Percentiles rank a stretch among this genome's conserved stretches.
phyloP scores from a whole-genome alignment of 169 alveolate species.

The Eimeria necatrix region DNA sequence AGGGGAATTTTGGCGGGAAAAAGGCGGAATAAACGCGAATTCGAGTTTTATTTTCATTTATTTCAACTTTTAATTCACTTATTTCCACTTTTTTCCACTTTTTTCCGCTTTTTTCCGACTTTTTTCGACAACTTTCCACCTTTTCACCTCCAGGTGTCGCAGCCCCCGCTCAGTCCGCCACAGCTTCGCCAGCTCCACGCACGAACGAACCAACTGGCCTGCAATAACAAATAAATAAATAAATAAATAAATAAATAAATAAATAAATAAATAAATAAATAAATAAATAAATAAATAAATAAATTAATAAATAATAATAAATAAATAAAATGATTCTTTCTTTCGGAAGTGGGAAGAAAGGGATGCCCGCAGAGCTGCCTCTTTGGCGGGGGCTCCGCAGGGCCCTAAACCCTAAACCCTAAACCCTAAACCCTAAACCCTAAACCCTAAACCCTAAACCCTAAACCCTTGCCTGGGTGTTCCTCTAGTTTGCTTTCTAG shows the following conservation, averaged over 20 bases:
- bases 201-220: constrained; percentile 90
- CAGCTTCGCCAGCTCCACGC: constrained; percentile 90
- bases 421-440: constrained; percentile 32
- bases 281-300: too few relatives aligned
- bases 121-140: too few relatives aligned
- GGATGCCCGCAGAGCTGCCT: background rate
- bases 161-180: constrained; percentile 91
- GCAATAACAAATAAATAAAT: too few relatives aligned
- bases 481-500: constrained; percentile 90
- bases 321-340: too few relatives aligned
- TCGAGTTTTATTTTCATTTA: background rate
- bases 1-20: background rate
- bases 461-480: constrained; percentile 89
- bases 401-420: constrained; percentile 20
- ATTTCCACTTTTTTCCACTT: too few relatives aligned
- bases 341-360: background rate
- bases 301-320: too few relatives aligned
- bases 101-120: too few relatives aligned
- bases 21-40: background rate
- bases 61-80: too few relatives aligned
- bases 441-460: too few relatives aligned
- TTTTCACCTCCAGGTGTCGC: constrained; percentile 86
- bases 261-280: too few relatives aligned
- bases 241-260: too few relatives aligned
- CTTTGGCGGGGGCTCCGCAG: background rate